Percentiles rank a stretch among this genome's conserved stretches.
Evolutionary conservation across 75 land plant genomes (phyloP).

Genomic region (Picea sitchensis): DNA sequence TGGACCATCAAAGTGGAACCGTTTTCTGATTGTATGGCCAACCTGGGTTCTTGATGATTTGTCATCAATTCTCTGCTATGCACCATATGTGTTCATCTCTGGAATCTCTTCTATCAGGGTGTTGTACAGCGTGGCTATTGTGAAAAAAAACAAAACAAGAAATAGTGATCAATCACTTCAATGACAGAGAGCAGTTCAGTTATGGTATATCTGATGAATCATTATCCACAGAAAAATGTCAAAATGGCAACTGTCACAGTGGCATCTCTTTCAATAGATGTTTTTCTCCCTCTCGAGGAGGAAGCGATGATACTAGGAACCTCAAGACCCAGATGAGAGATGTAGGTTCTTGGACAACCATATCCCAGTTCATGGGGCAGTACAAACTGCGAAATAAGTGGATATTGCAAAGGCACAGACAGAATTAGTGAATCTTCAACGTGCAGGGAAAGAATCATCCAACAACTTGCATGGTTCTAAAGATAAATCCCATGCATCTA

Average conservation of each 20-base stretch:
- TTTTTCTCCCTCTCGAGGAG: not conserved
- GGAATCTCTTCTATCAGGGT: conserved; percentile 29
- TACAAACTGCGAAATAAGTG: conserved; percentile 78
- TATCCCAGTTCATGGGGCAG: conserved; percentile 54
- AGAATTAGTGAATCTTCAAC: conserved; percentile 64
- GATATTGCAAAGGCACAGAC: conserved; percentile 75
- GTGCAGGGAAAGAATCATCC: conserved; percentile 35
- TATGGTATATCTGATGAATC: not conserved
- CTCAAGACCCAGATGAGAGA: not conserved
- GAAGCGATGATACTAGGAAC: not conserved
- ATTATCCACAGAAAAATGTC: not conserved
- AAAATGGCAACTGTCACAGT: not conserved
- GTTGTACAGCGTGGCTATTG: not conserved
- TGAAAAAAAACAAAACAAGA: conserved; percentile 7
- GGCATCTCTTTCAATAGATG: conserved; percentile 2
- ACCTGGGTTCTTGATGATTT: conserved; percentile 51
- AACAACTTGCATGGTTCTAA: conserved; percentile 13
- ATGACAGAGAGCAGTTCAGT: not conserved
- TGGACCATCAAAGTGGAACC: conserved; percentile 20
- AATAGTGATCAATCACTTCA: not conserved
- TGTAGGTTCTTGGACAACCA: too few species aligned
- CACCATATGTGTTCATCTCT: conserved; percentile 42
- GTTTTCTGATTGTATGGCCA: conserved; percentile 33
- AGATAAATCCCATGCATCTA: conserved; percentile 8
- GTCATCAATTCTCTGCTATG: conserved; percentile 41